Percentiles rank a stretch among this genome's conserved stretches.
These are phyloP conservation scores for Ophiostoma montium DNA, from an alignment of 2,329 filamentous ascomycete species.

Conservation along the genomic window DNA sequence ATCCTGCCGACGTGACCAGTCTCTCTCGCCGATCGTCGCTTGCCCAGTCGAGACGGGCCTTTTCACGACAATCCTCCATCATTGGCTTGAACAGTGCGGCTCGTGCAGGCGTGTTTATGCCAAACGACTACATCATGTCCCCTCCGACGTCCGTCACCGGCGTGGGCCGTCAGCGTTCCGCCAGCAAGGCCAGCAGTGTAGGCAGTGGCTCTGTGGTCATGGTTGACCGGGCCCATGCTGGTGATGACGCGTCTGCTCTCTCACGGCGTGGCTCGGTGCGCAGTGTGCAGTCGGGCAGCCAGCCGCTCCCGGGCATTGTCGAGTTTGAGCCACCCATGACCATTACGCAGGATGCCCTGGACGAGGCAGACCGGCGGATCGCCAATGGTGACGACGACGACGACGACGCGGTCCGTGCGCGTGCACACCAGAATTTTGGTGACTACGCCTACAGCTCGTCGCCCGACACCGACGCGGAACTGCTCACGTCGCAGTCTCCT, in stretches of 20 bases:
- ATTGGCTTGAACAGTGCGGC: constrained; percentile 54
- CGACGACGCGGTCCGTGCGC: constrained; percentile 24
- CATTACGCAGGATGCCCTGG: constrained; percentile 36
- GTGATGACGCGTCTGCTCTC: constrained; percentile 18
- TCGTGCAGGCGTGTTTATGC: constrained; percentile 56
- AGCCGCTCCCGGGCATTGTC: constrained; percentile 41
- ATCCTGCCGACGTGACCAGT: not conserved
- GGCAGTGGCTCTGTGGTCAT: constrained; percentile 17
- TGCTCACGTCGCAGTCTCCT: constrained; percentile 1
- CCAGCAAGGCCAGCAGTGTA: constrained; percentile 33
- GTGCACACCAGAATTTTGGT: constrained; percentile 19
- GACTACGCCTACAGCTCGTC: constrained; percentile 11
- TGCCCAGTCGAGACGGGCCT: constrained; percentile 12
- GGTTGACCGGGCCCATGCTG: no score
- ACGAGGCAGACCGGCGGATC: constrained; percentile 35
- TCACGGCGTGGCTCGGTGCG: constrained; percentile 39
- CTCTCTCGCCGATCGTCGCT: not conserved
- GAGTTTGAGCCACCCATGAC: constrained; percentile 38
- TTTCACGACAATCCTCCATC: constrained; percentile 39
- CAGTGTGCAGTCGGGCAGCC: constrained; percentile 27
- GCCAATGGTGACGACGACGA: constrained; percentile 21
- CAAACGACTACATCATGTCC: constrained; percentile 52
- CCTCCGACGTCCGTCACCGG: constrained; percentile 48
- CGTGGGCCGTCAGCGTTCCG: constrained; percentile 38
- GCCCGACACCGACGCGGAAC: constrained; percentile 1